Conservation (phyloP, 495 filamentous ascomycete genomes). For the Lentithecium fluviatile region DNA sequence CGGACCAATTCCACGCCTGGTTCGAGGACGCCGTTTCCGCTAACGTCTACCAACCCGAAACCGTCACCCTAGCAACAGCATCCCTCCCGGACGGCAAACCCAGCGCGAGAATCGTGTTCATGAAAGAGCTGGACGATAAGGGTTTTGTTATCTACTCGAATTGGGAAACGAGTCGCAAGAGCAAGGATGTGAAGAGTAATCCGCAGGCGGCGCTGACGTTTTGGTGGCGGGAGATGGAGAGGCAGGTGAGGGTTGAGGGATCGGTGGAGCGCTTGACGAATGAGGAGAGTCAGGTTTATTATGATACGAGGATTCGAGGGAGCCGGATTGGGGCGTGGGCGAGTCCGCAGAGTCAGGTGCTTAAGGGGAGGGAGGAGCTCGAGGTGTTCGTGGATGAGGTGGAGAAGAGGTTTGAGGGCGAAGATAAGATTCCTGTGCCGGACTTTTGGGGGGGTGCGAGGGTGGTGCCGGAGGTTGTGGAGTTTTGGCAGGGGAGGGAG, state of each 20-base stretch:
- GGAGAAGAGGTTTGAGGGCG: slow-evolving; percentile 67
- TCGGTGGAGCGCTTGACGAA: slow-evolving; percentile 60
- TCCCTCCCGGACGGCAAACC: slow-evolving; percentile 81
- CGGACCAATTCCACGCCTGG: slow-evolving; percentile 85
- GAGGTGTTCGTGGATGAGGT: slow-evolving; percentile 68
- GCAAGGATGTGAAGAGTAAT: slow-evolving; percentile 63
- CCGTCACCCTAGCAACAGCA: slow-evolving; percentile 77
- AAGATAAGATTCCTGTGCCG: slow-evolving; percentile 80
- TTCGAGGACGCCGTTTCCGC: slow-evolving; percentile 66
- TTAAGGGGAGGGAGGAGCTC: slow-evolving; percentile 62
- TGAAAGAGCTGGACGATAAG: slow-evolving; percentile 71
- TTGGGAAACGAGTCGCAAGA: slow-evolving; percentile 75
- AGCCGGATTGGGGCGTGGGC: slow-evolving; percentile 92
- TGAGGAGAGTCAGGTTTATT: slow-evolving; percentile 85
- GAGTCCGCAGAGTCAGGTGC: slow-evolving; percentile 76
- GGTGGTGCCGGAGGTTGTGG: slow-evolving; percentile 78
- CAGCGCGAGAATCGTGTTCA: slow-evolving; percentile 80
- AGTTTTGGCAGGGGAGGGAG: slow-evolving; percentile 92
- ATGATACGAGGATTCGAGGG: slow-evolving; percentile 73
- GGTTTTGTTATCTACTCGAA: slow-evolving; percentile 95
- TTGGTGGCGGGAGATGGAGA: slow-evolving; percentile 72
- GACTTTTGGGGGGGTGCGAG: slow-evolving; percentile 90
- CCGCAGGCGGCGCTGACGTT: slow-evolving; percentile 70
- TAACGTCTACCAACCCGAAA: slow-evolving; percentile 69
- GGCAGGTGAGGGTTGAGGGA: slow-evolving; percentile 86